Base-by-base conservation (phyloP, 2,329 filamentous ascomycete genomes). In the Microcyclospora tardicrescens region DNA sequence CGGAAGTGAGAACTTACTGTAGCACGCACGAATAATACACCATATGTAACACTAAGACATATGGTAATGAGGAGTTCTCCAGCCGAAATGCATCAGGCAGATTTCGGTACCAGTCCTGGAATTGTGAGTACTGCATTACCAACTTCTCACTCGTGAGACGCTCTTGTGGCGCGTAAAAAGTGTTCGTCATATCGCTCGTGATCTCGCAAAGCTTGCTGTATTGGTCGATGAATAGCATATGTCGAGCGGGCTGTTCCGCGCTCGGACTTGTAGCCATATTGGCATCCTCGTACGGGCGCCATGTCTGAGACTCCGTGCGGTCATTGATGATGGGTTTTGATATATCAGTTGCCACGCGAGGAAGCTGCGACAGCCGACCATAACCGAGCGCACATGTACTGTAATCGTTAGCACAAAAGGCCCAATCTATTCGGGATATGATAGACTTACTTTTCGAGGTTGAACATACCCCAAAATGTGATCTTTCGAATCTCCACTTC, bases 171-270 rank as follows among this genome's bases (percentile, higher is more conserved):
- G 80, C 78, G 53, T 84, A 81, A n/a, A 84, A 69, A 30, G 81
- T 71, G 52, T 79, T 80, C 14, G 83, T 66, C 24, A 77, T 79
- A 48, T 81, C 72, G 54, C 83, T 81, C 1, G 84, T 75, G 1
- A 85, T 71, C 58, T 84, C 79, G 44, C 78, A 83, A 36, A 86
- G 68, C 51, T 79, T 75, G 52, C 77, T 81, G 48, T 84, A 79
- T 46, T 78, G 57, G 19, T 65, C 59, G 10, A 63, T 52, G 45
- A 66, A 64, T 44, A 53, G 42, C 41, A 51, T 54, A 12, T 47
- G 48, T 74, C 56, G 79, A 5, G 80, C 73, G 1, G 76, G 78
- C 16, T 79, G 68, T 27, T 84, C 77, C 43, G 82, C 80, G 2
- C 73, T 80, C 0, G 75, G 73, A 47, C 79, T 77, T 9, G 52